phyloP scores from a whole-genome alignment of 495 filamentous ascomycete species.

The Copromyces sp. region DNA sequence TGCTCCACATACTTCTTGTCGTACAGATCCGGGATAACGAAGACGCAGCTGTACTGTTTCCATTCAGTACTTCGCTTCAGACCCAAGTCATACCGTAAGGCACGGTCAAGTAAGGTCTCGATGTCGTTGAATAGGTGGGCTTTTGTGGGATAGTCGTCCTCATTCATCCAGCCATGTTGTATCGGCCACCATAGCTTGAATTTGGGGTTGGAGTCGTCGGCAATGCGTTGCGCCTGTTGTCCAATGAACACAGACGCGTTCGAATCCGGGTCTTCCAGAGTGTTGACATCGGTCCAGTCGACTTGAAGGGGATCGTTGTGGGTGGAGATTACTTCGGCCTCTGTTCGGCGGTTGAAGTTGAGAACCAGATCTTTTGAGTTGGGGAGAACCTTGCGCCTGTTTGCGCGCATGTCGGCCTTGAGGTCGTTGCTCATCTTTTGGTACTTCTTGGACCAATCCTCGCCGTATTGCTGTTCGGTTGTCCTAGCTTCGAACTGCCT shows the following conservation, averaged over 20 bases:
- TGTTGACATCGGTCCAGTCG: conserved; percentile 85
- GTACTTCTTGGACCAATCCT: conserved; percentile 74
- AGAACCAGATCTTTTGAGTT: conserved; percentile 92
- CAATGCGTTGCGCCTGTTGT: conserved; percentile 69
- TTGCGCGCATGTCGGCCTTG: conserved; percentile 79
- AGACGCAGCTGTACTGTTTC: conserved; percentile 83
- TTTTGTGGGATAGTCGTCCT: conserved; percentile 71
- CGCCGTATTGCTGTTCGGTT: conserved; percentile 74
- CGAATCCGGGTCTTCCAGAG: conserved; percentile 37
- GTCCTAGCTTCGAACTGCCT: conserved; percentile 62
- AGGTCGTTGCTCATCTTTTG: conserved; percentile 73
- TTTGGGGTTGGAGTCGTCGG: conserved; percentile 78
- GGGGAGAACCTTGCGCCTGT: conserved; percentile 85
- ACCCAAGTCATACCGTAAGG: conserved; percentile 71
- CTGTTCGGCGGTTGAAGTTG: conserved; percentile 77
- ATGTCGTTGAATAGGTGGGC: conserved; percentile 75
- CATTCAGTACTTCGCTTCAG: conserved; percentile 69
- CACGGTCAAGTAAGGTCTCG: conserved; percentile 73
- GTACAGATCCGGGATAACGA: conserved; percentile 92
- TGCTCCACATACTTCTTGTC: conserved; percentile 85
- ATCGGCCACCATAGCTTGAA: conserved; percentile 92
- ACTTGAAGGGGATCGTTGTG: conserved; percentile 89
- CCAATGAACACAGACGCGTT: conserved; percentile 70
- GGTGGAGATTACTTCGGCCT: conserved; percentile 75
- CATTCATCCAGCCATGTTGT: conserved; percentile 77